Evolutionary conservation across 2,329 filamentous ascomycete genomes (phyloP).

Genomic region (Parastagonospora avenae): DNA sequence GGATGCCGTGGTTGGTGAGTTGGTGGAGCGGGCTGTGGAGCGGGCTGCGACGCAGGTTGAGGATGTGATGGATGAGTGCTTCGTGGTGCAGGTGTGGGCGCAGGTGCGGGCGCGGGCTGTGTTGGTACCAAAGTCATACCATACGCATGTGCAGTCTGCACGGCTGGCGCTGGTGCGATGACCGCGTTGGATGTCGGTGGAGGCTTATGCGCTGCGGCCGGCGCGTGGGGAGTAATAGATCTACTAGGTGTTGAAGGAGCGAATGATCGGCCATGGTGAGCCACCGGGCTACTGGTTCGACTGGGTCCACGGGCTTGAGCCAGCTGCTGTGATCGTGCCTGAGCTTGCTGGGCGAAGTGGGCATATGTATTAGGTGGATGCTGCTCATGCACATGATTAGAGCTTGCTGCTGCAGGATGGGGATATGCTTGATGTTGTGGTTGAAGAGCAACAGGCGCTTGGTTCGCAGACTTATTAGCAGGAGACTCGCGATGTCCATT

Average conservation of each 20-base stretch:
- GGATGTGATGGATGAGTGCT: neutral
- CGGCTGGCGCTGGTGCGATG: constrained; percentile 12
- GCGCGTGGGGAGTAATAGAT: constrained; percentile 35
- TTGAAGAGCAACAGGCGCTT: constrained; percentile 25
- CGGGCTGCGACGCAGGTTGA: constrained; percentile 11
- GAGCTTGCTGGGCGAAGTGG: constrained; percentile 19
- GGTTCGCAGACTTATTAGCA: constrained; percentile 19
- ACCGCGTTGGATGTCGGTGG: constrained; percentile 15
- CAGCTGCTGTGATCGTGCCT: constrained; percentile 22
- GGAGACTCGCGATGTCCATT: constrained; percentile 26
- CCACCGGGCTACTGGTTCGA: constrained; percentile 30
- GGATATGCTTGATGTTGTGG: constrained; percentile 15
- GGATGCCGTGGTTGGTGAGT: constrained; percentile 18
- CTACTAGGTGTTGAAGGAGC: constrained; percentile 34
- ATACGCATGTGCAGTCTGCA: constrained; percentile 23
- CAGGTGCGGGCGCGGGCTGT: constrained; percentile 12
- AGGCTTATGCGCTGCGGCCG: constrained; percentile 23
- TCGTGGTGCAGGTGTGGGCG: neutral
- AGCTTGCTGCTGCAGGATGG: constrained; percentile 12
- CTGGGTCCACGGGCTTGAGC: constrained; percentile 23
- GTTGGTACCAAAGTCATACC: constrained; percentile 23
- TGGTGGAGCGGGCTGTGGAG: constrained; percentile 9
- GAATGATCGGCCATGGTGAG: constrained; percentile 27
- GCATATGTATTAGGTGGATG: constrained; percentile 9
- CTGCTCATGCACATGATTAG: constrained; percentile 11